Base-by-base conservation (phyloP, 495 filamentous ascomycete genomes). In the Penicillium paradoxum region DNA sequence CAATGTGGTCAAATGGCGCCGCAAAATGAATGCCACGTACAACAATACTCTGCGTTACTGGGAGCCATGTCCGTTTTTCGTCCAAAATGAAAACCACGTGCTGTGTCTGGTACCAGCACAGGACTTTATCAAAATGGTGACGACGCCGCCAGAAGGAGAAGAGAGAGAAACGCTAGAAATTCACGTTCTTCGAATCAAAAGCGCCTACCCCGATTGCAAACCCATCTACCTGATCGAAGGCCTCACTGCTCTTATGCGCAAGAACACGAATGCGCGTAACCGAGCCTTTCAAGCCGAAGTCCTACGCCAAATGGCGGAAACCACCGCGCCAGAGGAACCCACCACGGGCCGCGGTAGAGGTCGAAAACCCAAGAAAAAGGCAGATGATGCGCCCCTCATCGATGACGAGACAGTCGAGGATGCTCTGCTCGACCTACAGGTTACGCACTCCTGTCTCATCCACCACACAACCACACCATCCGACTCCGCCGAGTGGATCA, bases 161-260 rank as follows among this genome's bases (percentile, higher is more conserved):
- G 60, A 66, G n/a, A 51, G 69, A 43, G 72, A 69, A 24, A 73
- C 78, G 42, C 68, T 92, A 3, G 82, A 89, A 17, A 47, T 70
- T 2, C 85, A 91, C 63, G 75, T 88, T 10, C 53, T 71, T 1
- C 70, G 65, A 17, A 67, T 89, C 48, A 82, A 83, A 62, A 67
- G 58, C 15, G 67, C 74, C 37, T 83, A 86, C 57, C 62, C 70
- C 4, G 55, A 59, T 19, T 71, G 78, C 55, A 80, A 76, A 53
- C 64, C 81, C 9, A 85, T 95, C 21, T 92, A 90, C 64, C 68
- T 95, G 5, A 83, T 95, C 37, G 87, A 95, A 62, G 88, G 88
- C 1, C 72, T 95, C 0, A 72, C 58, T 0, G 53, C 68, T 5
- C 87, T 83, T 77, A 81, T 89, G 69, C 79, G 84, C 51, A 90